Conservation (phyloP, 2,329 filamentous ascomycete genomes). For the Alternaria arbusti region DNA sequence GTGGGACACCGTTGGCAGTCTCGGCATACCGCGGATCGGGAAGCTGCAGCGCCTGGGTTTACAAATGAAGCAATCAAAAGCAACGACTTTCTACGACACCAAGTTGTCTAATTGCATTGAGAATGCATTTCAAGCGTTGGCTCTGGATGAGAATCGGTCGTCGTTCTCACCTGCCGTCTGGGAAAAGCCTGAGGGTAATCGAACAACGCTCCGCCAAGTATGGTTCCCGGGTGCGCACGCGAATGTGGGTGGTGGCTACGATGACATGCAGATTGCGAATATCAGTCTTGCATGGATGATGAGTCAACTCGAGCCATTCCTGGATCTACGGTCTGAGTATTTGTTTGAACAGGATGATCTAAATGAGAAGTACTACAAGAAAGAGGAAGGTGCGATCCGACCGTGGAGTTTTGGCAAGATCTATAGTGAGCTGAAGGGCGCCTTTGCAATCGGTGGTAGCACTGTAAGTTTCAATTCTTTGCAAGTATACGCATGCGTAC, state of each 20-base stretch:
- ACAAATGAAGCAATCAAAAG: conserved; percentile 43
- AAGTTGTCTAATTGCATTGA: conserved; percentile 52
- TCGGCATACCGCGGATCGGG: conserved; percentile 57
- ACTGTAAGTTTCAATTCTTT: conserved; percentile 29
- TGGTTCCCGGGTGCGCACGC: conserved; percentile 64
- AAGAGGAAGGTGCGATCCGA: conserved; percentile 48
- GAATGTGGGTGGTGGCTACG: conserved; percentile 59
- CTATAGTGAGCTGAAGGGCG: conserved; percentile 53
- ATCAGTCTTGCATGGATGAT: conserved; percentile 66
- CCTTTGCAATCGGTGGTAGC: conserved; percentile 56
- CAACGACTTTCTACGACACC: conserved; percentile 58
- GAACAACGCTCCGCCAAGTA: conserved; percentile 57
- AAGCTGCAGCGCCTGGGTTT: conserved; percentile 45
- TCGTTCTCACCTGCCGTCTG: conserved; percentile 62
- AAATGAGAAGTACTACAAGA: conserved; percentile 54
- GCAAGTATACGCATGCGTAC: background rate
- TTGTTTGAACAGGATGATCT: conserved; percentile 56
- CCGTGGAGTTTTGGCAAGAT: conserved; percentile 58
- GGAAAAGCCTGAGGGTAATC: conserved; percentile 55
- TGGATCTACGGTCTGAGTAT: conserved; percentile 57
- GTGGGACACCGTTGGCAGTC: conserved; percentile 57
- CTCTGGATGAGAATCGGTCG: conserved; percentile 59
- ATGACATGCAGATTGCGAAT: conserved; percentile 55
- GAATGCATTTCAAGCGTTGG: conserved; percentile 63
- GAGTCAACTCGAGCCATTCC: conserved; percentile 56